Evolutionary conservation across 2,329 filamentous ascomycete species (phyloP), one percentile per base, ranked within the genome.

Genomic region (Penicillium sp.): DNA sequence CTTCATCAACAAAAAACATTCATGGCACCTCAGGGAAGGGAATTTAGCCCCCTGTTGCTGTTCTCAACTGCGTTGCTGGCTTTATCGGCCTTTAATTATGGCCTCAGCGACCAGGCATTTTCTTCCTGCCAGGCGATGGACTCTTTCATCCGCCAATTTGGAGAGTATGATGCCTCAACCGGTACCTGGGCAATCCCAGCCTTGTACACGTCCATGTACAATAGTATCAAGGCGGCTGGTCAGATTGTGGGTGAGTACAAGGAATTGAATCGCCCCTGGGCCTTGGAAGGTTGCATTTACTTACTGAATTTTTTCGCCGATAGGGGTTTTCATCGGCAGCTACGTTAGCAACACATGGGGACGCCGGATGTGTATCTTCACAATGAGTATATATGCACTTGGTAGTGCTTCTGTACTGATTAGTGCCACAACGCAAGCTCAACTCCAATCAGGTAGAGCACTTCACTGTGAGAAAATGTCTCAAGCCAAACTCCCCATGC

Each of bases 361-460:
- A n/a, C 52, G 56, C 24, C 49, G 56, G 10, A 58, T 58, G 56
- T 58, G 52, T 24, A 40, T 58, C 24, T 58, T 51, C 16, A 26
- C 46, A 10, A 58, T 58, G 56, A 55, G 49, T 31, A 16, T 58
- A 16, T 58, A 55, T 40, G 56, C 56, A 1, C 42, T 58, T 9
- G 52, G 49, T 8, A 55, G 52, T 48, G 46, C 56, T 21, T 50
- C 56, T 14, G 56, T 58, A 6, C 29, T 58, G 5, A 46, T 58
- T n/a, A 58, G 56, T 26, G 52, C 56, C 5, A 24, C 24, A 14
- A 55, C 49, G 14, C 39, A 39, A n/a, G 52, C 49, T n/a, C 56
- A 58, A 10, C 46, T 58, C 2, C 56, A 55, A 24, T 36, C 52
- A 8, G 56, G 39, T 18, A 46, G 56, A 48, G 46, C 49, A 9